Evolutionary conservation across 371 early-diverging fungal species (phyloP).

Genomic region (Circinella minor): DNA sequence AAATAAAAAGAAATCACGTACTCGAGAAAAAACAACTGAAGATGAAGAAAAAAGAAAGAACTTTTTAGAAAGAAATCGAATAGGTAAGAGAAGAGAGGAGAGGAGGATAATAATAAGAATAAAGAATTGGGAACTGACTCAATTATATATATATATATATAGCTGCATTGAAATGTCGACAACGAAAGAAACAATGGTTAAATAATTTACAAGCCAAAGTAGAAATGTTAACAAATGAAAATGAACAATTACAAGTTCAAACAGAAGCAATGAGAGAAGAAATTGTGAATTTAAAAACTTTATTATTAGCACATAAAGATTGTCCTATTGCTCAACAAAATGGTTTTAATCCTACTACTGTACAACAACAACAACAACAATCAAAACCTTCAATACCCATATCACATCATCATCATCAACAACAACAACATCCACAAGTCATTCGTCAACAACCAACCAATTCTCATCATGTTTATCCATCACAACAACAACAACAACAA

Average conservation of each 20-base stretch:
- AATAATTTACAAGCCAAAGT: conserved; percentile 79
- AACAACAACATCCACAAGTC: conserved; percentile 14
- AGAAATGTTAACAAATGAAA: conserved; percentile 71
- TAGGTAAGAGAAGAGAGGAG: conserved; percentile 54
- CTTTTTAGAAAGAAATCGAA: conserved; percentile 86
- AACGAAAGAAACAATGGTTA: conserved; percentile 89
- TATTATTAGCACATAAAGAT: conserved; percentile 78
- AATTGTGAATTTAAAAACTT: conserved; percentile 73
- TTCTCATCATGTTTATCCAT: not conserved
- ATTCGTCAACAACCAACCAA: conserved; percentile 3
- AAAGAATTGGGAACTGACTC: too few relatives aligned
- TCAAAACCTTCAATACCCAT: conserved; percentile 21
- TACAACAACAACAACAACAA: too few relatives aligned
- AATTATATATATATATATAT: conserved; percentile 5
- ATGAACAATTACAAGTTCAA: conserved; percentile 73
- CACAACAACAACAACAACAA: not conserved
- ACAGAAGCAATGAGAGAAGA: conserved; percentile 72
- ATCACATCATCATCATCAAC: too few relatives aligned
- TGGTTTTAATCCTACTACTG: conserved; percentile 37
- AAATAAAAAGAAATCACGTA: conserved; percentile 8
- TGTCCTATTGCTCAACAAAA: conserved; percentile 76
- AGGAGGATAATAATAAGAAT: too few relatives aligned
- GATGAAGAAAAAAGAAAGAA: conserved; percentile 20
- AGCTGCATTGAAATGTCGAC: conserved; percentile 90
- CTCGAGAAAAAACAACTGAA: conserved; percentile 10